A percentile compares a stretch with the other conserved stretches of the same genome.
phyloP scores from a whole-genome alignment of 345 rosid genomes.

The Leavenworthia alabamica region DNA sequence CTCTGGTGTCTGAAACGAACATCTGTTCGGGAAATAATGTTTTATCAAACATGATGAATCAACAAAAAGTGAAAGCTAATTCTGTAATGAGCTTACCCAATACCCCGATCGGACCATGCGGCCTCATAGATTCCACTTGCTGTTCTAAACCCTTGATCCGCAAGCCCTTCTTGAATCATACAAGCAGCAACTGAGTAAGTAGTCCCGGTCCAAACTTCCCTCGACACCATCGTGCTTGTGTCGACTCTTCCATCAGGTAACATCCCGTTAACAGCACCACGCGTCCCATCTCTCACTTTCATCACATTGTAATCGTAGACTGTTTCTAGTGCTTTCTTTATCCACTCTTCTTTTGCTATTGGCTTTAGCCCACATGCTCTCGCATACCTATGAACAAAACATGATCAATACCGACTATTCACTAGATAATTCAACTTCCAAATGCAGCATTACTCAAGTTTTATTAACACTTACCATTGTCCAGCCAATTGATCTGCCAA shows the following conservation, averaged over 20 bases:
- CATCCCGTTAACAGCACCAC: slow-evolving; percentile 74
- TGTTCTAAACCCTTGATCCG: slow-evolving; percentile 49
- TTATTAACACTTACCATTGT: slow-evolving; percentile 48
- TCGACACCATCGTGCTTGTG: slow-evolving; percentile 45
- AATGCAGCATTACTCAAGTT: background rate
- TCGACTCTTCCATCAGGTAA: slow-evolving; percentile 62
- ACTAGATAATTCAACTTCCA: background rate
- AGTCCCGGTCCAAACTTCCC: slow-evolving; percentile 76
- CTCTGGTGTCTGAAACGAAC: slow-evolving; percentile 73
- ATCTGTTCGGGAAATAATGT: slow-evolving; percentile 30
- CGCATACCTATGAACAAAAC: slow-evolving; percentile 43
- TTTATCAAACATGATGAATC: background rate
- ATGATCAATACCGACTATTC: background rate
- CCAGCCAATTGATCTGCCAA: slow-evolving; percentile 84
- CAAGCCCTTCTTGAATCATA: slow-evolving; percentile 66
- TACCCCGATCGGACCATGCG: slow-evolving; percentile 59
- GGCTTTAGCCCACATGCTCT: slow-evolving; percentile 60
- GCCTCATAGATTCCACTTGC: slow-evolving; percentile 56
- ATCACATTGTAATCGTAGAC: slow-evolving; percentile 60
- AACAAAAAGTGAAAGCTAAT: background rate
- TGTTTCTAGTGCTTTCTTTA: slow-evolving; percentile 47
- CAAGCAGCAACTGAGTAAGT: slow-evolving; percentile 70
- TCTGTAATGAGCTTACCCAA: slow-evolving; percentile 39
- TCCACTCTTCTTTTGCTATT: slow-evolving; percentile 51
- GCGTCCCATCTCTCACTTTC: slow-evolving; percentile 50